Base-by-base conservation (phyloP, 352 stramenopile species). In the Phytophthora meadii region DNA sequence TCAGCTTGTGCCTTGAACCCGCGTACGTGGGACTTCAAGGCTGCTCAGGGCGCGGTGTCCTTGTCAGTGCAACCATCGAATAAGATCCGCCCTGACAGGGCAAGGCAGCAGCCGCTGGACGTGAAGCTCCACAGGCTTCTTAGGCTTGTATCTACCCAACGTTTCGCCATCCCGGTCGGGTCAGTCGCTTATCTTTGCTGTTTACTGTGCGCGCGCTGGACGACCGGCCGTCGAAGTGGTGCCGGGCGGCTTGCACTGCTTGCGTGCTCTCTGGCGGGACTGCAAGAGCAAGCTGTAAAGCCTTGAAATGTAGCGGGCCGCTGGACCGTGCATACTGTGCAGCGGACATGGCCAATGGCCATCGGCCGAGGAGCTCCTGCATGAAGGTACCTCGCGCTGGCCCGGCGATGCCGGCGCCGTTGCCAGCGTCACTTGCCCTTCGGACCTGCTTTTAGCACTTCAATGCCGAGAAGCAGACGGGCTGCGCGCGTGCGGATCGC, bases 231-330 rank as follows among this genome's bases (percentile, higher is more conserved):
- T 32, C 7, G 30, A 36, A 36, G 17, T 34, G 40, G 39, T 30
- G 11, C 36, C 25, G 39, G 28, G 36, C 42, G 17, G 28, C 11
- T 24, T 53, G 47, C 47, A 59, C 19, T 53, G 30, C 58, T 52
- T 28, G 32, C 36, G 32, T 54, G 42, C 50, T 55, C 47, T 61
- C 40, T 34, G 30, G 47, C 39, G 37, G 39, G 47, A 56, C 57
- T 27, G 22, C 36, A 74, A 88, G 81, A 91, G 91, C 70, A 91
- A 92, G 61, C 80, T 82, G 14, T 22, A 22, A 22, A 22, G 22
- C 22, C 78, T 34, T 34, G 28, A 34, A 34, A 22, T 22, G 22
- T 34, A 34, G 80, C 11, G 45, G 71, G 34, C 79, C 81, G 28
- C 74, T 92, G 25, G 80, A 90, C 48, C 30, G 30, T 36, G 30